Percentiles rank a stretch among this genome's conserved stretches.
phyloP scores from a whole-genome alignment of 2,329 filamentous ascomycete species.

The Colletotrichum chlorophyti region DNA sequence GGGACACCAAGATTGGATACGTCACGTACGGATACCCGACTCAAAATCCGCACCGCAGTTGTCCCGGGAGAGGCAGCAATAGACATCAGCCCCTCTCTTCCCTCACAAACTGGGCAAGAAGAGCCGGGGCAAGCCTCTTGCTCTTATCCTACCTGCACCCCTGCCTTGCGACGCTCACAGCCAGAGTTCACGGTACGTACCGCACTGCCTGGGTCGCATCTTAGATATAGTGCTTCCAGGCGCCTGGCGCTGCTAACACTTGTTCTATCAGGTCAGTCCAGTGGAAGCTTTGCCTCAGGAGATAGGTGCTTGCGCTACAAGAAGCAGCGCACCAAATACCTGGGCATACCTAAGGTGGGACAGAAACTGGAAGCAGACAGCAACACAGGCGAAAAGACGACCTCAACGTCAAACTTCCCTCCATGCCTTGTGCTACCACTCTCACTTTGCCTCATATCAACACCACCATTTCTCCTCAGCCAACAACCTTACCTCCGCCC shows the following conservation, averaged over 20 bases:
- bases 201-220: neutral
- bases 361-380: too few species aligned
- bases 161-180: constrained; percentile 16
- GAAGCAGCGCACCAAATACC: too few species aligned
- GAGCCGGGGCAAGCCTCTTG: neutral
- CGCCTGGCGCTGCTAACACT: constrained; percentile 13
- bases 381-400: constrained; percentile 24
- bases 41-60: too few species aligned
- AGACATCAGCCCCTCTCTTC: too few species aligned
- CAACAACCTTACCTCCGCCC: constrained; percentile 3
- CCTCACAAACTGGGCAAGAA: constrained; percentile 12
- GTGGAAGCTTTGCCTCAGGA: constrained; percentile 21
- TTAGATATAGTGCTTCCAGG: constrained; percentile 18
- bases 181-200: constrained; percentile 13
- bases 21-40: too few species aligned
- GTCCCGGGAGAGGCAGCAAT: too few species aligned
- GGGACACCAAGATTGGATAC: too few species aligned
- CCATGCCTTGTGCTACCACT: constrained; percentile 20
- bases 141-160: constrained; percentile 23
- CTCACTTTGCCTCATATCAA: constrained; percentile 23
- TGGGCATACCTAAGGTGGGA: too few species aligned
- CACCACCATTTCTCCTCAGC: constrained; percentile 21
- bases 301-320: too few species aligned
- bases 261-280: too few species aligned
- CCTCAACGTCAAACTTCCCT: constrained; percentile 28